These are phyloP conservation scores for Annulohypoxylon maeteangense DNA, from an alignment of 495 filamentous ascomycete species.

Conservation along the genomic window DNA sequence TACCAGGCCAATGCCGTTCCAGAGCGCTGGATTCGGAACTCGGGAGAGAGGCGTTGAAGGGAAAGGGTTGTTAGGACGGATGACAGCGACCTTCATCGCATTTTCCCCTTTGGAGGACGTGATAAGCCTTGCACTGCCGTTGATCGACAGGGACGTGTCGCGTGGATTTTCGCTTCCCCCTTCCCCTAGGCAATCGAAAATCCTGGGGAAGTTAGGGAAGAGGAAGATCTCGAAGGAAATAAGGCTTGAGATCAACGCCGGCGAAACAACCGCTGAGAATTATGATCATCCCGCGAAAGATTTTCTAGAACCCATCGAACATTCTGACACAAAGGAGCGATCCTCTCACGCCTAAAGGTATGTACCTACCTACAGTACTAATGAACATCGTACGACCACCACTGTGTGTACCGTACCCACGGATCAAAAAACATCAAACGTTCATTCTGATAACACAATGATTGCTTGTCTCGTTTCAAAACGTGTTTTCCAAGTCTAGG, in stretches of 20 bases:
- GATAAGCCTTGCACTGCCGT: conserved; percentile 34
- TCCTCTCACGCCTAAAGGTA: neutral
- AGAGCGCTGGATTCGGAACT: conserved; percentile 33
- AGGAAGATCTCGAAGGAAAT: conserved; percentile 29
- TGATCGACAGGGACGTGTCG: conserved; percentile 40
- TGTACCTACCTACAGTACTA: neutral
- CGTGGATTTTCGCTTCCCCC: conserved; percentile 23
- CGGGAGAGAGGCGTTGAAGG: conserved; percentile 25
- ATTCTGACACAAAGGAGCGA: neutral
- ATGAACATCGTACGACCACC: conserved; percentile 10
- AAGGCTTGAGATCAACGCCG: conserved; percentile 13
- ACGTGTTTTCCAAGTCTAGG: neutral
- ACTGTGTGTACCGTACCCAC: conserved; percentile 3
- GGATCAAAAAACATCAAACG: neutral
- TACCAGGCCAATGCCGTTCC: conserved; percentile 13
- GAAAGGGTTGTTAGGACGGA: neutral
- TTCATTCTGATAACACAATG: neutral
- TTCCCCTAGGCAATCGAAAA: conserved; percentile 1
- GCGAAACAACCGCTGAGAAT: conserved; percentile 10
- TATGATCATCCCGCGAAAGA: conserved; percentile 25
- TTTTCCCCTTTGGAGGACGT: conserved; percentile 41
- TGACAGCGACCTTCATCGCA: conserved; percentile 11
- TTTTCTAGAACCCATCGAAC: conserved; percentile 24
- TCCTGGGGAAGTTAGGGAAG: conserved; percentile 17
- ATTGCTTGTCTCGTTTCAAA: conserved; percentile 7